Conservation (phyloP, 352 stramenopile species). For the Globisporangium nagaii region DNA sequence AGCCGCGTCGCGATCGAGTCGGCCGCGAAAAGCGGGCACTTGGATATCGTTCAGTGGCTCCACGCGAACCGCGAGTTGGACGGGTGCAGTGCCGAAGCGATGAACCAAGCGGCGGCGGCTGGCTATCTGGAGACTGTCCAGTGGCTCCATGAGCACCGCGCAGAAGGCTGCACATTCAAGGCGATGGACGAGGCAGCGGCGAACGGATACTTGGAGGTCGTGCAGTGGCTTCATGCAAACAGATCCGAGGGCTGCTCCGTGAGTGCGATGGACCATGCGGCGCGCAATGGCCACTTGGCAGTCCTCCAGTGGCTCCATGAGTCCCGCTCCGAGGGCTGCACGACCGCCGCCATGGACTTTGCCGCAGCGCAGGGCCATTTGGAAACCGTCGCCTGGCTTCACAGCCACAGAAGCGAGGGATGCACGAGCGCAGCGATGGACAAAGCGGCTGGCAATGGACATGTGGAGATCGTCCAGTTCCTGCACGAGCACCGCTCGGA, state of each 20-base stretch:
- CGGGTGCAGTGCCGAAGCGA: not conserved
- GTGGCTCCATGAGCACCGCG: not conserved
- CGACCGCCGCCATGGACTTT: not conserved
- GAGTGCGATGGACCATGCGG: slow-evolving; percentile 11
- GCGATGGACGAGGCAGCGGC: slow-evolving; percentile 18
- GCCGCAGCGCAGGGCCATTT: not conserved
- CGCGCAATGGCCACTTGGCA: not conserved
- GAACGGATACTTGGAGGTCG: slow-evolving; percentile 14
- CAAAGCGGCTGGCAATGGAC: not conserved
- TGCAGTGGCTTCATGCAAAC: slow-evolving; percentile 23
- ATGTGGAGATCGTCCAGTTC: not conserved
- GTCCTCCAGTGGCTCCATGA: not conserved
- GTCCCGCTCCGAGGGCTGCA: not conserved
- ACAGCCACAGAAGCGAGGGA: not conserved
- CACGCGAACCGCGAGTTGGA: not conserved
- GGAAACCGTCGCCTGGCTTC: not conserved
- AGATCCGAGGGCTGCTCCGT: not conserved
- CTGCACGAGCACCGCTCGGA: not conserved
- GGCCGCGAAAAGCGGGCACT: not conserved
- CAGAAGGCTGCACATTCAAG: not conserved
- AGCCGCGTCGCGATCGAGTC: not conserved
- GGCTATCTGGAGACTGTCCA: not conserved
- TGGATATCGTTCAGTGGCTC: not conserved
- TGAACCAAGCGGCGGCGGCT: not conserved
- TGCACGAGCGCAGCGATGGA: not conserved